Conservation (phyloP, 2,329 filamentous ascomycete genomes). For the Neonectria neomacrospora region DNA sequence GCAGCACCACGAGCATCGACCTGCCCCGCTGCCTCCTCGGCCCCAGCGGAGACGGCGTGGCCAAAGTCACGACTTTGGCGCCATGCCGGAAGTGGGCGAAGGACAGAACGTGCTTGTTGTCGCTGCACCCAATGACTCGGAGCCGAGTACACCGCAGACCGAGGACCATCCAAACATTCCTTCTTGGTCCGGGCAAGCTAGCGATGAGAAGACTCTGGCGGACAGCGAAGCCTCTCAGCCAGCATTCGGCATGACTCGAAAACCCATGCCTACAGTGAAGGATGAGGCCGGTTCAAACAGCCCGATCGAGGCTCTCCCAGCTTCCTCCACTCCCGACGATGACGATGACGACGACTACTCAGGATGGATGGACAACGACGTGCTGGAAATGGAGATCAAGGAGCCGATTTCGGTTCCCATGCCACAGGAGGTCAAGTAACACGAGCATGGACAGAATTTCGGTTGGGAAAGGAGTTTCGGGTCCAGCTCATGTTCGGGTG, state of each 20-base stretch:
- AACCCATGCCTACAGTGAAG: conserved; percentile 16
- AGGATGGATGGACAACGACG: conserved; percentile 51
- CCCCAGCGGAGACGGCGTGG: conserved; percentile 56
- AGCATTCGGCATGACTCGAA: conserved; percentile 20
- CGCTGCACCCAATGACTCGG: conserved; percentile 71
- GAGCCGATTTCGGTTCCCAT: conserved; percentile 29
- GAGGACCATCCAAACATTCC: conserved; percentile 47
- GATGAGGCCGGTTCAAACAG: neutral
- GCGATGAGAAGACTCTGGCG: conserved; percentile 30
- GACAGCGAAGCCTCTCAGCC: conserved; percentile 32
- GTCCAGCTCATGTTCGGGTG: conserved; percentile 22
- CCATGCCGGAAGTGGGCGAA: conserved; percentile 46
- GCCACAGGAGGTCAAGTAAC: conserved; percentile 40
- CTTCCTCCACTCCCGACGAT: conserved; percentile 30
- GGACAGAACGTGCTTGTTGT: conserved; percentile 71
- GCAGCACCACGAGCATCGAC: conserved; percentile 12
- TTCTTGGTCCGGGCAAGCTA: conserved; percentile 29
- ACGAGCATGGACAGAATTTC: conserved; percentile 16
- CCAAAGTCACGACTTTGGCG: conserved; percentile 44
- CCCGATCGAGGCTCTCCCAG: conserved; percentile 14
- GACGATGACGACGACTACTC: conserved; percentile 51
- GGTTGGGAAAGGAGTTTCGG: conserved; percentile 29
- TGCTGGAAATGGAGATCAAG: conserved; percentile 40
- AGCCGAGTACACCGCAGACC: conserved; percentile 62
- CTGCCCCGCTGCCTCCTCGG: conserved; percentile 23